phyloP scores from a whole-genome alignment of 805 yeast species.

The Saturnispora besseyi region DNA sequence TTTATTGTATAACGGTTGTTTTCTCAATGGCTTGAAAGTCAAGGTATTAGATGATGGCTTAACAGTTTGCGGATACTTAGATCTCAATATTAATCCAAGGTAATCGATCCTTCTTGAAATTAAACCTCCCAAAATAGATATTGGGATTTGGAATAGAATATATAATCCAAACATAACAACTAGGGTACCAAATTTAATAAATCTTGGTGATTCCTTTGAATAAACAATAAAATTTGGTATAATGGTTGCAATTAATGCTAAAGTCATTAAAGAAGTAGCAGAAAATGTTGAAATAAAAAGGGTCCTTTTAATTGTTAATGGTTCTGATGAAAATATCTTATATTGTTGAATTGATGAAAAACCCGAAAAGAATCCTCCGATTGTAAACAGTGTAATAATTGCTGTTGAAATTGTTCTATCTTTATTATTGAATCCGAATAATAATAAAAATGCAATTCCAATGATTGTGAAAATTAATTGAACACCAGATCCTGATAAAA shows the following conservation, averaged over 20 bases:
- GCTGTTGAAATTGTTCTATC: conserved; percentile 45
- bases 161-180: conserved; percentile 50
- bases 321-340: conserved; percentile 40
- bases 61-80: conserved; percentile 20
- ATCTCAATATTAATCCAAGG: conserved; percentile 12
- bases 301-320: conserved; percentile 28
- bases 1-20: conserved; percentile 30
- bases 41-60: background rate
- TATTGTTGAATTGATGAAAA: conserved; percentile 58
- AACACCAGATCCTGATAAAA: conserved; percentile 63
- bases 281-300: conserved; percentile 32
- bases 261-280: conserved; percentile 41
- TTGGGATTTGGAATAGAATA: conserved; percentile 61
- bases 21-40: background rate
- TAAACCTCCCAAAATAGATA: conserved; percentile 66
- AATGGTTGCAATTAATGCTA: conserved; percentile 41
- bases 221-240: conserved; percentile 61
- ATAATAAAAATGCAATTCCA: conserved; percentile 50
- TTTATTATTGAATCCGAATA: conserved; percentile 35
- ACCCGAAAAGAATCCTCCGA: conserved; percentile 71
- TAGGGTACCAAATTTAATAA: conserved; percentile 72
- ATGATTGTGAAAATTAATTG: conserved; percentile 59
- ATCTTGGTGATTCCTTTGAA: conserved; percentile 66
- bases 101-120: conserved; percentile 25
- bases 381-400: conserved; percentile 49